These are phyloP conservation scores for Decorospora gaudefroyi DNA, from an alignment of 2,329 filamentous ascomycete genomes.

Conservation along the genomic window DNA sequence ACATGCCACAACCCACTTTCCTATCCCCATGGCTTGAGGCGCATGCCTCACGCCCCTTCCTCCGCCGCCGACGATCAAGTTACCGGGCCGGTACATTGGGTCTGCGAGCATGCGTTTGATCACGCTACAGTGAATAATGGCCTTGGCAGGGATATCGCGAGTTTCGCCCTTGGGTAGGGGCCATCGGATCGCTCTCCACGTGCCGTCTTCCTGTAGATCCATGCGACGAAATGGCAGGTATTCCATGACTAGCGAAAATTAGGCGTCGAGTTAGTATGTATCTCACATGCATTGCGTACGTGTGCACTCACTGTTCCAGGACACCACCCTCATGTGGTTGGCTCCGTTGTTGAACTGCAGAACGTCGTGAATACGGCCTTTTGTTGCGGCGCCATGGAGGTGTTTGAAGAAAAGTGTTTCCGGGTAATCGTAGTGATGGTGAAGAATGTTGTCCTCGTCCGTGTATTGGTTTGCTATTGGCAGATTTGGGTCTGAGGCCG, in stretches of 20 bases:
- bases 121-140: conserved; percentile 73
- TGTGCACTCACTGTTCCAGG: too few relatives aligned
- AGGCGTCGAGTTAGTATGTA: too few relatives aligned
- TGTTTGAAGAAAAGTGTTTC: conserved; percentile 58
- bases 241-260: too few relatives aligned
- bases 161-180: conserved; percentile 77
- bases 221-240: conserved; percentile 80
- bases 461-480: conserved; percentile 11
- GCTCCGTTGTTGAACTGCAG: conserved; percentile 67
- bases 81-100: conserved; percentile 71
- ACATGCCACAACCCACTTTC: conserved; percentile 70
- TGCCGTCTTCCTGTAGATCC: conserved; percentile 72
- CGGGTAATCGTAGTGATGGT: conserved; percentile 27
- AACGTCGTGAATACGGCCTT: conserved; percentile 69
- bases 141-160: conserved; percentile 72
- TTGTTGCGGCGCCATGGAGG: conserved; percentile 60
- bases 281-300: too few relatives aligned
- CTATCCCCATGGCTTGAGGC: conserved; percentile 66
- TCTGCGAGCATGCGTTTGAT: conserved; percentile 71
- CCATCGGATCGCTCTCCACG: conserved; percentile 81
- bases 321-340: conserved; percentile 59
- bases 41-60: conserved; percentile 69
- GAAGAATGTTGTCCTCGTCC: conserved; percentile 23
- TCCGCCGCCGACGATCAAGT: conserved; percentile 78
- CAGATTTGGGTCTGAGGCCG: conserved; percentile 1